These are phyloP conservation scores for Dacryopinax primogenitus DNA, from an alignment of 768 basidiomycete species.

Conservation along the genomic window DNA sequence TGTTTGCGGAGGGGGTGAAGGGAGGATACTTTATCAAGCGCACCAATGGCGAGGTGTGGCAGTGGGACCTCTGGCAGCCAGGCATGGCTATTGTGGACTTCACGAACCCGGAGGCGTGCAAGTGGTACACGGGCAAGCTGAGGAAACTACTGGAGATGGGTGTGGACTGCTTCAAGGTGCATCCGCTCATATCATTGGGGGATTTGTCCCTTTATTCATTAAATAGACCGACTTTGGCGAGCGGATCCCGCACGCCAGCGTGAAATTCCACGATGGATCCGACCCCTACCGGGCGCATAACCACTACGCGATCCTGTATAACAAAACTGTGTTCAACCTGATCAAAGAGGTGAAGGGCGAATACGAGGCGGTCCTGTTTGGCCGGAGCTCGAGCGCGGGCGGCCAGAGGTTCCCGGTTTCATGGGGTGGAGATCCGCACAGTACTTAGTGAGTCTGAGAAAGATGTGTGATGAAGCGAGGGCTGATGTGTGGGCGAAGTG, in stretches of 20 bases:
- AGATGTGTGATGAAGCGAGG: neutral
- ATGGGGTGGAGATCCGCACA: slow-evolving; percentile 14
- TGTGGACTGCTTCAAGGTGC: slow-evolving; percentile 43
- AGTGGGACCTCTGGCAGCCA: slow-evolving; percentile 58
- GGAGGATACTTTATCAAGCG: slow-evolving; percentile 61
- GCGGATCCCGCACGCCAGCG: slow-evolving; percentile 53
- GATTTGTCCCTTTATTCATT: neutral
- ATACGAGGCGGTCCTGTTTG: slow-evolving; percentile 57
- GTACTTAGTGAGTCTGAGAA: neutral
- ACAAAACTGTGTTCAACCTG: slow-evolving; percentile 52
- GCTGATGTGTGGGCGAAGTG: slow-evolving; percentile 20
- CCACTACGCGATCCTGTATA: slow-evolving; percentile 55
- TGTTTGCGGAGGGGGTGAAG: slow-evolving; percentile 54
- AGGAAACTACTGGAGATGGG: slow-evolving; percentile 39
- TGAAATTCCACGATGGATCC: slow-evolving; percentile 52
- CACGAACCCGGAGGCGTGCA: slow-evolving; percentile 43
- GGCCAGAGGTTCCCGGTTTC: slow-evolving; percentile 43
- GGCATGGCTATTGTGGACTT: slow-evolving; percentile 42
- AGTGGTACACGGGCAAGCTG: slow-evolving; percentile 46
- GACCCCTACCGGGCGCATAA: slow-evolving; percentile 63
- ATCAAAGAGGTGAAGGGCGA: slow-evolving; percentile 47
- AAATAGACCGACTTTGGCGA: slow-evolving; percentile 57
- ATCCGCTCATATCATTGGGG: neutral
- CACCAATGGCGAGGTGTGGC: slow-evolving; percentile 41
- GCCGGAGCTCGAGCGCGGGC: slow-evolving; percentile 52